These are phyloP conservation scores for Astrothelium subdiscretum DNA, from an alignment of 495 filamentous ascomycete genomes.

Conservation along the genomic window DNA sequence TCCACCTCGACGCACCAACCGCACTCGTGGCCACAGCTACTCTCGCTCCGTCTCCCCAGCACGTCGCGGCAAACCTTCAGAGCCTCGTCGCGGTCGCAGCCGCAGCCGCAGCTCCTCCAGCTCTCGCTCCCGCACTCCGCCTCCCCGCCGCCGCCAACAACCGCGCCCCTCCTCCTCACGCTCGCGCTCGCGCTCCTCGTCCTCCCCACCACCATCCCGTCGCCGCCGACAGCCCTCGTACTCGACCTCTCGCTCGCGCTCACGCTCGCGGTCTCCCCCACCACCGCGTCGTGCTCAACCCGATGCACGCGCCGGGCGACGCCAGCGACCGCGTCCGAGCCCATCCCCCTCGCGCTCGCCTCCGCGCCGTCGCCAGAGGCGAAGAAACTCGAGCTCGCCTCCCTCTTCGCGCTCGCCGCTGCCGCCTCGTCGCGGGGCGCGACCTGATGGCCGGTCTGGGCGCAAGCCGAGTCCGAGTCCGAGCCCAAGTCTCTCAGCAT, in stretches of 20 bases:
- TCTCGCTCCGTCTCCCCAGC: conserved; percentile 14
- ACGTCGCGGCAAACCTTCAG: conserved; percentile 4
- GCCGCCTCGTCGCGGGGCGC: not conserved
- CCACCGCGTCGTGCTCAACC: not conserved
- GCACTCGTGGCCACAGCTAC: conserved; percentile 6
- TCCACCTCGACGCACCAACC: conserved; percentile 5
- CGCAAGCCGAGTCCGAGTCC: not conserved
- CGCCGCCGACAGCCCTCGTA: conserved; percentile 4
- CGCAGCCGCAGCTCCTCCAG: conserved; percentile 3
- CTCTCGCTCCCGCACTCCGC: conserved; percentile 12
- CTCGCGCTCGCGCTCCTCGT: conserved; percentile 3
- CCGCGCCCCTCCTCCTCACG: not conserved
- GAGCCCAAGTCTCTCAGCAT: conserved; percentile 8
- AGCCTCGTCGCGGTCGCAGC: conserved; percentile 10
- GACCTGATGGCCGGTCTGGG: not conserved
- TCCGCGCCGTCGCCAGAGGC: not conserved
- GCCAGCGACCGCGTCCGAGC: not conserved
- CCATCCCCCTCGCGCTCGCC: not conserved
- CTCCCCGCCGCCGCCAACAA: not conserved
- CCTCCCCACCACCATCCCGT: conserved; percentile 2
- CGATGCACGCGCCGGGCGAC: not conserved
- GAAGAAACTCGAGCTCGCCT: not conserved
- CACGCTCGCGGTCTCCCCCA: not conserved
- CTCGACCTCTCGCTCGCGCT: conserved; percentile 16
- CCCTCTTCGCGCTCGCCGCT: conserved; percentile 7